Conservation (phyloP, 768 basidiomycete genomes). For the Pisolithus sp. region DNA sequence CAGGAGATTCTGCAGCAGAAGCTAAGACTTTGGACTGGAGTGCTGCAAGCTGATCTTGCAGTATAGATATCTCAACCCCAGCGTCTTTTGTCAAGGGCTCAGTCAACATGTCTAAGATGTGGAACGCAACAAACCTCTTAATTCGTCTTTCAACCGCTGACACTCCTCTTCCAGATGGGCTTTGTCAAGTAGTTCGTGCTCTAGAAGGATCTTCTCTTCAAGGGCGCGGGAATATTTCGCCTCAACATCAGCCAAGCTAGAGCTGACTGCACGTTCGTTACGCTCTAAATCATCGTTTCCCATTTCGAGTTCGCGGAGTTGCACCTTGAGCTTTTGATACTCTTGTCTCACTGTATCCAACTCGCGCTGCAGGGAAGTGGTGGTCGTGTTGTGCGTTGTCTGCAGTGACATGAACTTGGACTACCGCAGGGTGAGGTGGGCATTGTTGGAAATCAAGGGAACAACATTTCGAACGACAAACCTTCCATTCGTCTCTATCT, state of each 20-base stretch:
- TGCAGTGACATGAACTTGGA: slow-evolving; percentile 83
- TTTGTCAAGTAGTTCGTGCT: slow-evolving; percentile 91
- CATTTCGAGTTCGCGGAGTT: slow-evolving; percentile 87
- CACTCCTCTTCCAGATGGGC: slow-evolving; percentile 84
- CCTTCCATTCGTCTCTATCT: slow-evolving; percentile 93
- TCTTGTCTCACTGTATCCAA: slow-evolving; percentile 76
- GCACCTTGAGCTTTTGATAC: slow-evolving; percentile 62
- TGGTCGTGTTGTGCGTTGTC: slow-evolving; percentile 85
- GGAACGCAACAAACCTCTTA: slow-evolving; percentile 58
- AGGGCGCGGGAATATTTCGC: slow-evolving; percentile 82
- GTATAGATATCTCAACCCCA: slow-evolving; percentile 74
- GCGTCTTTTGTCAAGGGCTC: slow-evolving; percentile 50
- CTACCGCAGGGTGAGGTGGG: slow-evolving; percentile 29
- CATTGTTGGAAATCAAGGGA: not conserved
- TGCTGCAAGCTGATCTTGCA: slow-evolving; percentile 64
- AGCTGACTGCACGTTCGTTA: slow-evolving; percentile 84
- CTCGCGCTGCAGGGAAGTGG: slow-evolving; percentile 87
- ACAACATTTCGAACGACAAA: slow-evolving; percentile 27
- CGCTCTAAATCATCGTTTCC: slow-evolving; percentile 97
- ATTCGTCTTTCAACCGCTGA: slow-evolving; percentile 87
- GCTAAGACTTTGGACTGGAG: slow-evolving; percentile 28
- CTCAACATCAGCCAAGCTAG: slow-evolving; percentile 79
- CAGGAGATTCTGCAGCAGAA: slow-evolving; percentile 20
- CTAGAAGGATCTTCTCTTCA: slow-evolving; percentile 95
- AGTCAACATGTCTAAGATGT: slow-evolving; percentile 2